phyloP scores from a whole-genome alignment of 768 basidiomycete species.

The Clitopilus hobsonii region DNA sequence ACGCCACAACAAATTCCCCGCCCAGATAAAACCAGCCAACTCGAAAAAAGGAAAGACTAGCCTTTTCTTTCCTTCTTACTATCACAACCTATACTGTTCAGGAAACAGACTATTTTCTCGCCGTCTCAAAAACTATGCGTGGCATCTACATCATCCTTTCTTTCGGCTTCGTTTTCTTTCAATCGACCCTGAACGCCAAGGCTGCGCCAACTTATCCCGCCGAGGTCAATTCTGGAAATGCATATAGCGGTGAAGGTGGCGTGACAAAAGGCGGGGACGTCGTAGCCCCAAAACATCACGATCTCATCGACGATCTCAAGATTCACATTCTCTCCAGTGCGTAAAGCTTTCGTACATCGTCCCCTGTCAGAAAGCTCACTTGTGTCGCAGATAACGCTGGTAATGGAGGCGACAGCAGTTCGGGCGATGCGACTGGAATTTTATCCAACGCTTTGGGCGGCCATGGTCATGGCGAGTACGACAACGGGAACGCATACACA shows the following conservation, averaged over 20 bases:
- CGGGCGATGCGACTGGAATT: constrained; percentile 20
- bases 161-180: constrained; percentile 16
- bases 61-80: constrained; percentile 13
- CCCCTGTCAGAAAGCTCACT: background rate
- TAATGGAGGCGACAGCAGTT: constrained; percentile 25
- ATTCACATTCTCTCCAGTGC: constrained; percentile 24
- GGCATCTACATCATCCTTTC: constrained; percentile 17
- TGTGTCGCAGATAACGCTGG: constrained; percentile 21
- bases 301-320: background rate
- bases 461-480: constrained; percentile 6
- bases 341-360: too few relatives aligned
- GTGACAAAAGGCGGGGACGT: constrained; percentile 28
- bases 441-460: background rate
- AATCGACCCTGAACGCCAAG: constrained; percentile 7
- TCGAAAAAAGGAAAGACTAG: background rate
- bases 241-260: constrained; percentile 29
- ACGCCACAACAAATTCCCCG: constrained; percentile 14
- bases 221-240: constrained; percentile 22
- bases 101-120: constrained; percentile 15
- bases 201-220: constrained; percentile 21
- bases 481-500: constrained; percentile 21
- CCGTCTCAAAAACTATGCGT: constrained; percentile 20
- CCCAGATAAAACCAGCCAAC: background rate
- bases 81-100: constrained; percentile 13
- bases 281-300: background rate